Base-by-base conservation (phyloP, 164 flowering plant genomes). In the Magnolia sinica region DNA sequence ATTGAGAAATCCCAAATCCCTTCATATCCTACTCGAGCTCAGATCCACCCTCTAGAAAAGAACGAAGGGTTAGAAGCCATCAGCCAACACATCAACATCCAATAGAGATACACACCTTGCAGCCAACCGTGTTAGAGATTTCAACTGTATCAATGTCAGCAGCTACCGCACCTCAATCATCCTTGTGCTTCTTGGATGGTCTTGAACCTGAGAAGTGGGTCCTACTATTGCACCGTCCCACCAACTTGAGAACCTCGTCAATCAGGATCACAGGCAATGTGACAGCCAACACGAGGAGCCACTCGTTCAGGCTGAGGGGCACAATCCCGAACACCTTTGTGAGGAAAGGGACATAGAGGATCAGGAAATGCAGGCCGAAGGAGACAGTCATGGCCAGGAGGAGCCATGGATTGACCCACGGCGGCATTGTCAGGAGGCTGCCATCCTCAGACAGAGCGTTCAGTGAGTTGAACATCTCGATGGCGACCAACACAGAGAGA, bases 381-480 rank as follows among this genome's bases (percentile, higher is more conserved):
- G 97, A 92, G 63, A 92, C 80, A 0, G 93, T 83, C 97, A 92
- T 92, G 66, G 97, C 97, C 50, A 91, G 14, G 20, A 92, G 90
- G 68, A 92, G 92, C 86, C 87, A 91, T 0, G 97, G 97, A 76
- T 92, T 92, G 58, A 86, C 90, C 97, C 94, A 92, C 8, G 97
- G 97, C 8, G 95, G 97, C 97, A 92, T 92, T 13, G 84, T 77
- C 75, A 91, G 24, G 16, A 92, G 89, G 71, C 97, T 91, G 7
- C 86, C 84, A 72, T 92, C 95, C 81, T 92, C 97, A 0, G 95
- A 92, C 9, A 92, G 85, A 51, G 97, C 97, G 67, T 92, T 92
- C 4, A 92, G 87, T 4, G 97, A 91, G 80, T 92, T 92, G 87
- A 92, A 92, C 97, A 92, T 92, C 85, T 92, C 97, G 18, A 91